phyloP scores from a whole-genome alignment of 768 basidiomycete species.

The Mycena indigotica region DNA sequence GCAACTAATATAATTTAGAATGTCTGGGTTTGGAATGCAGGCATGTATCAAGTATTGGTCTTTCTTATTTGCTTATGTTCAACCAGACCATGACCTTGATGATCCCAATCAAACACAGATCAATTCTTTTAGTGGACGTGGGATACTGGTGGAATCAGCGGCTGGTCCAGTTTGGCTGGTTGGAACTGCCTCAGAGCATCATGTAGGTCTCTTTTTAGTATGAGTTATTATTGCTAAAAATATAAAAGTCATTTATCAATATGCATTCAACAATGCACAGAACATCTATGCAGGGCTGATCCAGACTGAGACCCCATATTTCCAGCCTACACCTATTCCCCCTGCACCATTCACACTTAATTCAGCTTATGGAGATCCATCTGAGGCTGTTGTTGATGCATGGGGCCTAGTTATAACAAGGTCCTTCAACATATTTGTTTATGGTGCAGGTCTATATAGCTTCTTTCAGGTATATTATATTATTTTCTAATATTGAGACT shows the following conservation, averaged over 20 bases:
- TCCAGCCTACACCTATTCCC: conserved; percentile 46
- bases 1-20: background rate
- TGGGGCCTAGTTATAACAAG: conserved; percentile 47
- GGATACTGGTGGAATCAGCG: conserved; percentile 40
- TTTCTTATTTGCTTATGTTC: conserved; percentile 43
- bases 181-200: conserved; percentile 34
- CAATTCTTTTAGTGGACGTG: conserved; percentile 41
- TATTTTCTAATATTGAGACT: background rate
- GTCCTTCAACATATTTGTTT: conserved; percentile 47
- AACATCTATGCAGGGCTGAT: conserved; percentile 55
- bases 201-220: conserved; percentile 27
- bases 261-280: conserved; percentile 43
- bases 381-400: conserved; percentile 21
- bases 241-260: background rate
- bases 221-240: background rate
- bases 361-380: conserved; percentile 37
- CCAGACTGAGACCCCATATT: conserved; percentile 59
- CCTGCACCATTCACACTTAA: conserved; percentile 44
- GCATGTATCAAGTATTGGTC: conserved; percentile 18
- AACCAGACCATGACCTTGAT: conserved; percentile 47
- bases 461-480: conserved; percentile 47
- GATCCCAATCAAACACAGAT: conserved; percentile 31
- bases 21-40: background rate
- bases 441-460: conserved; percentile 55
- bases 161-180: conserved; percentile 25